A percentile compares a stretch with the other conserved stretches of the same genome.
phyloP scores from a whole-genome alignment of 2,329 filamentous ascomycete genomes.

The Aspergillus unguis region DNA sequence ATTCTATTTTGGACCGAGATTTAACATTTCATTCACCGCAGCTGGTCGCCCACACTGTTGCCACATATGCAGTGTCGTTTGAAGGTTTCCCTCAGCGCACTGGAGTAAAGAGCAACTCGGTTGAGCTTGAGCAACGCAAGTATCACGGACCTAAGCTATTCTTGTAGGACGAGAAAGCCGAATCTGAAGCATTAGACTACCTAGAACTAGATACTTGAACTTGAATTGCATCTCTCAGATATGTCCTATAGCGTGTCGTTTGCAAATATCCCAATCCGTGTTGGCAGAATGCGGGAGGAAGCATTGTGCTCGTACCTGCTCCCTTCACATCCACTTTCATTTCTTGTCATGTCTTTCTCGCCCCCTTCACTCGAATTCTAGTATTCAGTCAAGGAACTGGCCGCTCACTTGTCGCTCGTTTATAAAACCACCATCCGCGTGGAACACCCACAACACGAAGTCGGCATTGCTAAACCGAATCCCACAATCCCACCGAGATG shows the following conservation, averaged over 20 bases:
- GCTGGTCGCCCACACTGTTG: slow-evolving; percentile 67
- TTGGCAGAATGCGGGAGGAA: too few species aligned
- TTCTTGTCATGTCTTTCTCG: too few species aligned
- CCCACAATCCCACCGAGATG: too few species aligned
- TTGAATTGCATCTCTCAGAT: not conserved
- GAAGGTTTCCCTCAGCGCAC: slow-evolving; percentile 60
- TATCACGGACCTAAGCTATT: slow-evolving; percentile 17
- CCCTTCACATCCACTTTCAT: not conserved
- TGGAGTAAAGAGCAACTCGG: slow-evolving; percentile 6
- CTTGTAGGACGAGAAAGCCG: slow-evolving; percentile 8
- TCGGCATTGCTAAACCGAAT: too few species aligned
- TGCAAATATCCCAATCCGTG: not conserved
- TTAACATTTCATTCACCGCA: slow-evolving; percentile 1
- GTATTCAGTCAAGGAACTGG: too few species aligned
- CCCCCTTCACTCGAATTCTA: too few species aligned
- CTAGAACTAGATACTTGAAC: not conserved
- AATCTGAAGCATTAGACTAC: not conserved
- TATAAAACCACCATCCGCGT: too few species aligned
- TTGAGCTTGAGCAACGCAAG: slow-evolving; percentile 13
- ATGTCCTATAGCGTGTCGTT: not conserved
- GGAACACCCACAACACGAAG: too few species aligned
- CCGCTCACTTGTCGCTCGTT: too few species aligned
- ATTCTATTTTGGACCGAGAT: too few species aligned
- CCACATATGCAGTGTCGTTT: slow-evolving; percentile 64
- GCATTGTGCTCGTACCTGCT: not conserved